These are phyloP conservation scores for Pyrus pyrifolia DNA, from an alignment of 306 rosid species.

Conservation along the genomic window DNA sequence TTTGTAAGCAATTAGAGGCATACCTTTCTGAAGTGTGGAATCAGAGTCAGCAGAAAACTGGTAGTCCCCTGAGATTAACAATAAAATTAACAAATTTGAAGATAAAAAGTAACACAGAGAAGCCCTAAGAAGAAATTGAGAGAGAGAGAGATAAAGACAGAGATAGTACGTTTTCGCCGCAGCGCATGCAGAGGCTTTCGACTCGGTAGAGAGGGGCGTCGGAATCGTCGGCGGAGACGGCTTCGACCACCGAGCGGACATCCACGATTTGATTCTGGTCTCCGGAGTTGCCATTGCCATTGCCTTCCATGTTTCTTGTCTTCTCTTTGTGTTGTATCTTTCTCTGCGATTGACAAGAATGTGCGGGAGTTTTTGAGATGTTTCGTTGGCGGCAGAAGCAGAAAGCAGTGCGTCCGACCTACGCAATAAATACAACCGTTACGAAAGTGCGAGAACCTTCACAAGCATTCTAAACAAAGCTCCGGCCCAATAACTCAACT, in stretches of 20 bases:
- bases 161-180: conserved; percentile 51
- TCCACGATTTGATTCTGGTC: conserved; percentile 50
- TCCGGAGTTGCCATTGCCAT: not conserved
- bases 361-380: not conserved
- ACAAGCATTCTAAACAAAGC: not conserved
- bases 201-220: conserved; percentile 63
- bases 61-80: conserved; percentile 52
- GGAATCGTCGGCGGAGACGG: conserved; percentile 53
- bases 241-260: conserved; percentile 79
- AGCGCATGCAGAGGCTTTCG: conserved; percentile 96
- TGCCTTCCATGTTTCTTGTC: not conserved
- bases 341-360: not conserved
- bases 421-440: not conserved
- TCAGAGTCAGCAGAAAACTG: conserved; percentile 59
- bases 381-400: not conserved
- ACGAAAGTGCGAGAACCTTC: not conserved
- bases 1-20: not conserved
- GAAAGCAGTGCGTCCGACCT: not conserved
- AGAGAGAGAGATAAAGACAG: not conserved
- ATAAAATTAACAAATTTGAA: not conserved
- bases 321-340: not conserved
- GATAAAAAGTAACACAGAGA: not conserved
- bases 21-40: conserved; percentile 92
- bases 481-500: not conserved
- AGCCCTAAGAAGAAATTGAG: not conserved